Conservation (phyloP, 768 basidiomycete genomes). For the Pulveroboletus ravenelii region DNA sequence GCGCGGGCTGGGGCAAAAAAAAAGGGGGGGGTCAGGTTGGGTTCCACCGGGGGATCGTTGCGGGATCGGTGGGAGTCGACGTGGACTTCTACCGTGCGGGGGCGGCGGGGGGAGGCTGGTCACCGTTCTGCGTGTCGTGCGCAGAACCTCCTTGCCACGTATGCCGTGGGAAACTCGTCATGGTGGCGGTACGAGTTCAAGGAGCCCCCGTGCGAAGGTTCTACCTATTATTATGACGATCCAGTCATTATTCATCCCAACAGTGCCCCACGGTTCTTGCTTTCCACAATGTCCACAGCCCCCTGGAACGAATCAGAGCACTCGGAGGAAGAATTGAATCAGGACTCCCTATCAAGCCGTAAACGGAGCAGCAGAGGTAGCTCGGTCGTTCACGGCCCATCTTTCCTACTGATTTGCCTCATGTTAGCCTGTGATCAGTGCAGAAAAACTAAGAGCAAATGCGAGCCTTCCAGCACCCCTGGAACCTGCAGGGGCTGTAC, state of each 20-base stretch:
- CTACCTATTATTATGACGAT: neutral
- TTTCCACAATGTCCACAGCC: constrained; percentile 24
- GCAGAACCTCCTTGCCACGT: no score
- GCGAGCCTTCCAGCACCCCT: constrained; percentile 53
- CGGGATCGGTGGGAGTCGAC: no score
- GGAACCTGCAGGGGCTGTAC: constrained; percentile 61
- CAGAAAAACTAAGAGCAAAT: constrained; percentile 84
- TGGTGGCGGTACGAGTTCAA: no score
- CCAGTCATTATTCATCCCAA: no score
- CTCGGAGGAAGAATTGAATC: constrained; percentile 51
- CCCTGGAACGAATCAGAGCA: constrained; percentile 57
- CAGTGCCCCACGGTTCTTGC: neutral
- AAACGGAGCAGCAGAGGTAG: constrained; percentile 66
- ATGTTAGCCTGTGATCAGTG: constrained; percentile 78
- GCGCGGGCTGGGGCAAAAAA: no score
- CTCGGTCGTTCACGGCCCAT: constrained; percentile 1
- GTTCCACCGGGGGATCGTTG: no score
- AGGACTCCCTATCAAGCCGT: constrained; percentile 40
- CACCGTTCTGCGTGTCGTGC: no score
- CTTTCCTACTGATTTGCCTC: constrained; percentile 12
- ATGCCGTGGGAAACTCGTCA: no score
- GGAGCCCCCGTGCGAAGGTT: constrained; percentile 22
- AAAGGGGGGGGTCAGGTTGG: no score
- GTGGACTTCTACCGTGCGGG: no score
- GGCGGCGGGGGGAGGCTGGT: no score